phyloP scores from a whole-genome alignment of 257 asterid genomes.

The Misopates orontium region DNA sequence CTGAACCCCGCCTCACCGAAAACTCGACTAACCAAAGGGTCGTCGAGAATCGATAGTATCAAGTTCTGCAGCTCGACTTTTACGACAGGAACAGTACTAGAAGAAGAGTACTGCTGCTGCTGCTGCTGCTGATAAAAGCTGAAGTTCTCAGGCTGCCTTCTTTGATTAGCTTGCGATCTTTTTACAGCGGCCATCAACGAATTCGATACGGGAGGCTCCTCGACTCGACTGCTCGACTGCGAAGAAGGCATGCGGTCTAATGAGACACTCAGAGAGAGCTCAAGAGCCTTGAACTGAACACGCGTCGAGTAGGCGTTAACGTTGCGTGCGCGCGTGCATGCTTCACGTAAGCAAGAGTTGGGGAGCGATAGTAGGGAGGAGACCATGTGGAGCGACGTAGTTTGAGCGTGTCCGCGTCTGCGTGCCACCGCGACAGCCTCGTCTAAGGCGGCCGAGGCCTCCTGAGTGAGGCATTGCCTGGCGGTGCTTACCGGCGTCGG shows the following conservation, averaged over 20 bases:
- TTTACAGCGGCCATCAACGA: slow-evolving; percentile 92
- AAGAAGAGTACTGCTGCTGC: slow-evolving; percentile 39
- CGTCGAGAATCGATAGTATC: slow-evolving; percentile 75
- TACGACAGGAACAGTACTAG: slow-evolving; percentile 50
- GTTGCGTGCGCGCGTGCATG: slow-evolving; percentile 67
- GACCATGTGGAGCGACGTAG: slow-evolving; percentile 88
- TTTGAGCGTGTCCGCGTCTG: slow-evolving; percentile 88
- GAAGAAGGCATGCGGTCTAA: slow-evolving; percentile 61
- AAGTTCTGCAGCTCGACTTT: slow-evolving; percentile 80
- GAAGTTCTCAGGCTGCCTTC: slow-evolving; percentile 83
- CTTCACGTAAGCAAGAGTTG: slow-evolving; percentile 72
- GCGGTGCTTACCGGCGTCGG: slow-evolving; percentile 86
- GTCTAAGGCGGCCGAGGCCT: slow-evolving; percentile 65
- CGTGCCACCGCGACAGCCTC: slow-evolving; percentile 85
- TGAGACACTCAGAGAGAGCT: slow-evolving; percentile 69
- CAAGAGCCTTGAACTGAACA: slow-evolving; percentile 84
- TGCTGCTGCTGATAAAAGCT: slow-evolving; percentile 63
- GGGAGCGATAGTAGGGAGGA: slow-evolving; percentile 75
- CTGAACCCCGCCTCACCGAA: slow-evolving; percentile 88
- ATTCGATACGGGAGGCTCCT: slow-evolving; percentile 82
- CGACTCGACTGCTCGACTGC: slow-evolving; percentile 36
- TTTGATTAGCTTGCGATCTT: slow-evolving; percentile 82
- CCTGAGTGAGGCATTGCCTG: slow-evolving; percentile 83
- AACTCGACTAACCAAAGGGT: slow-evolving; percentile 83
- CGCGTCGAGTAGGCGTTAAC: slow-evolving; percentile 56